Evolutionary conservation across 2,329 filamentous ascomycete genomes (phyloP), one percentile per base, ranked within the genome.

Genomic region (Pestalotiopsis sp.): DNA sequence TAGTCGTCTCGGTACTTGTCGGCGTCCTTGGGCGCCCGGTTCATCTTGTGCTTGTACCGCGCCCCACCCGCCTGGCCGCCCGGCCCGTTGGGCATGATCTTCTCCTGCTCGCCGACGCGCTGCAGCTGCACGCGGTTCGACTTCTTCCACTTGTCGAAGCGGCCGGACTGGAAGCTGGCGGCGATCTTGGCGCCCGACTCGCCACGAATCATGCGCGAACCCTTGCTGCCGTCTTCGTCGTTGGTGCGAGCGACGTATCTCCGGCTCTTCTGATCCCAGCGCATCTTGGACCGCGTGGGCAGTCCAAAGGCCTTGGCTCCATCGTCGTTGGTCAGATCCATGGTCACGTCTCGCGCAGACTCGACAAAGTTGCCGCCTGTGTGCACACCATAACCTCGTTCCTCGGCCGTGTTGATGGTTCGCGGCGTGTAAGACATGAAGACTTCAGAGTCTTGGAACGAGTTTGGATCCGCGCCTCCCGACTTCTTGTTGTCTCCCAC

Each of bases 361-460:
- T 94, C 91, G 61, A 97, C 88, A 82, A 99, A 99, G 80, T 92
- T 95, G 67, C 88, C 85, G 74, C 94, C 94, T 0, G 93, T 93
- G 80, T 97, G 93, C 20, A 99, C 94, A 72, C 95, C 94, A 81
- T 99, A 99, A 13, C 91, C 96, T 67, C 93, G 92, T 78, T 98
- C 94, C 82, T 98, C 95, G 66, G 92, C 93, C 4, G 92, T 86
- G 79, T 95, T 96, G 74, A 89, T 87, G 57, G 90, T 90, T 70
- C 92, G 91, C 0, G 96, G 96, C 1, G 90, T 93, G 85, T 99
- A 99, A 11, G 93, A 93, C 94, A 99, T 98, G 89, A 97, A 99
- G 74, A 96, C 90, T 59, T 98, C 95, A 0, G 91, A 88, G 78
- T 98, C 95, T 77, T 93, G 90, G 87, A 90, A 97, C 60, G 90